These are phyloP conservation scores for Gleditsia sinensis DNA, from an alignment of 306 rosid genomes.

Conservation along the genomic window DNA sequence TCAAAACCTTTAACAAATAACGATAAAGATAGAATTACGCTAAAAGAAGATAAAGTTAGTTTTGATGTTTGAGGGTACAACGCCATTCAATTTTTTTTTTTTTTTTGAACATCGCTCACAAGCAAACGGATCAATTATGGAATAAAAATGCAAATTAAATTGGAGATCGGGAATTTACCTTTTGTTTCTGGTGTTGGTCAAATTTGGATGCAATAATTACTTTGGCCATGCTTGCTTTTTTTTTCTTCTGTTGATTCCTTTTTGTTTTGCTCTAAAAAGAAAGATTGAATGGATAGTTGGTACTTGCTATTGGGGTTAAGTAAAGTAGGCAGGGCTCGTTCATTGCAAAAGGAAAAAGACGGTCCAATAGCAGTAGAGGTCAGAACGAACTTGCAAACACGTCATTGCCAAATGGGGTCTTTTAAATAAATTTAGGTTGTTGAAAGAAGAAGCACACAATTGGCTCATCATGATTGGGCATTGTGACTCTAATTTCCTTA, in stretches of 20 bases:
- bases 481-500: not conserved
- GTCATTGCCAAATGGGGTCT: not conserved
- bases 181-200: not conserved
- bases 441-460: not conserved
- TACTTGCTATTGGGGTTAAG: not conserved
- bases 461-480: not conserved
- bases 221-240: not conserved
- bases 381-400: not conserved
- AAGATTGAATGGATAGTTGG: not conserved
- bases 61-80: not conserved
- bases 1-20: not conserved
- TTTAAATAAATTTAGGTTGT: not conserved
- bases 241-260: not conserved
- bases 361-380: constrained; percentile 23
- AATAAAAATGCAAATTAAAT: not conserved
- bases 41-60: not conserved
- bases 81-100: no score
- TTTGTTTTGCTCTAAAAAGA: not conserved
- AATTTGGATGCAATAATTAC: constrained; percentile 13
- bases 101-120: not conserved
- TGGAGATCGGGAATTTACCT: not conserved
- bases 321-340: not conserved
- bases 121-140: not conserved
- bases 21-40: not conserved
- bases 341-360: not conserved